These are phyloP conservation scores for Liriodendron chinense DNA, from an alignment of 164 flowering plant species.

Conservation along the genomic window DNA sequence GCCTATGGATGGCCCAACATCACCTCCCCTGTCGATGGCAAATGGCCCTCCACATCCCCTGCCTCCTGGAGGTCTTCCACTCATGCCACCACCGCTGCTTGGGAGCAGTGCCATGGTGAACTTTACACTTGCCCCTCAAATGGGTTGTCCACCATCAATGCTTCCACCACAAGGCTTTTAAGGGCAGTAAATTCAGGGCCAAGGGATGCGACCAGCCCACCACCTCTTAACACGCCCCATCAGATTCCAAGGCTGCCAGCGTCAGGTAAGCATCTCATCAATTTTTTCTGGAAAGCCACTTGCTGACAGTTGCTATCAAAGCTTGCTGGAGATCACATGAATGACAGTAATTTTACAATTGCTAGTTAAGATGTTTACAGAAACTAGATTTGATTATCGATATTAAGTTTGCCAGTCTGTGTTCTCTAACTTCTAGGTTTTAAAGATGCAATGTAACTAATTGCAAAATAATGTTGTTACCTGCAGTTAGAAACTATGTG, in stretches of 20 bases:
- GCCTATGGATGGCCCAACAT: conserved; percentile 36
- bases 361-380: neutral
- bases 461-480: too few relatives aligned
- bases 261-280: conserved; percentile 2
- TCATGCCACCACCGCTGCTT: conserved; percentile 78
- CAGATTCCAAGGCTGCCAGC: conserved; percentile 24
- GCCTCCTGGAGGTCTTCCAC: conserved; percentile 77
- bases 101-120: conserved; percentile 76
- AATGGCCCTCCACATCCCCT: conserved; percentile 84
- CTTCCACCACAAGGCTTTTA: conserved; percentile 75
- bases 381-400: too few relatives aligned
- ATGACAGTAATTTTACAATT: neutral
- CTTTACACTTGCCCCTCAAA: conserved; percentile 55
- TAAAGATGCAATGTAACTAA: too few relatives aligned
- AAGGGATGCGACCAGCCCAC: conserved; percentile 35
- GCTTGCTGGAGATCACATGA: neutral
- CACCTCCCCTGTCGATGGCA: conserved; percentile 59
- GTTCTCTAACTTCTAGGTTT: too few relatives aligned
- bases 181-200: conserved; percentile 44
- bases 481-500: too few relatives aligned
- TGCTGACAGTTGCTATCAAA: neutral
- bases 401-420: too few relatives aligned
- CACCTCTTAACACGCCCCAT: conserved; percentile 66
- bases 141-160: conserved; percentile 49
- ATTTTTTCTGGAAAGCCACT: neutral